Percentiles rank a stretch among this genome's conserved stretches.
phyloP scores from a whole-genome alignment of 2,329 filamentous ascomycete species.

The Phialemoniopsis sp. region DNA sequence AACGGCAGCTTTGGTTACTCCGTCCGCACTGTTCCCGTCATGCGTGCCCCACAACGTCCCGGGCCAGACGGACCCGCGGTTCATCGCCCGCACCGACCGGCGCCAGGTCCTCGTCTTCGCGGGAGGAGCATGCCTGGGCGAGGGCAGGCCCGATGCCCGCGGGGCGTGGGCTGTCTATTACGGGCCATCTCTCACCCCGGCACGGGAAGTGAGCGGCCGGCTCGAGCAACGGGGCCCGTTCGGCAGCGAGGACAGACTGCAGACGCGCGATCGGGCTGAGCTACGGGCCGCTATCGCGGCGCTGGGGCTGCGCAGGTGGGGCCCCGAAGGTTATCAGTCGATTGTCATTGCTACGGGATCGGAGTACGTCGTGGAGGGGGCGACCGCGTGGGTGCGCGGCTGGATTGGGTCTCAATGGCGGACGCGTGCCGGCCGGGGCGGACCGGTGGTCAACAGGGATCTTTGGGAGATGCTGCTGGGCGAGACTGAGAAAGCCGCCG shows the following conservation, averaged over 20 bases:
- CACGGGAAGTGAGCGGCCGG: no score
- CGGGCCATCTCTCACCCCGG: no score
- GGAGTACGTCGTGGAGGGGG: conserved; percentile 40
- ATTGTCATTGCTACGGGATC: conserved; percentile 51
- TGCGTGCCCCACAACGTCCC: no score
- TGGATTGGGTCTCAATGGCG: no score
- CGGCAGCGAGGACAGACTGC: conserved; percentile 18
- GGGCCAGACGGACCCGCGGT: no score
- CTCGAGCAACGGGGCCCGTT: conserved; percentile 30
- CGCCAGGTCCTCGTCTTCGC: conserved; percentile 3
- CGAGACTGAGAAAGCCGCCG: no score
- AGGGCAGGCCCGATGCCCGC: conserved; percentile 13
- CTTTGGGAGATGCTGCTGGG: conserved; percentile 42
- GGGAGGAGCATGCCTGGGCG: conserved; percentile 32
- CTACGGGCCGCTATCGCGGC: conserved; percentile 48
- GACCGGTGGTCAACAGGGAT: conserved; percentile 45
- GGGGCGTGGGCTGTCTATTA: conserved; percentile 20
- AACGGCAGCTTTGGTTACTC: no score
- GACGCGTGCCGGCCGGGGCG: conserved; percentile 15
- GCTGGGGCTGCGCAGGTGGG: conserved; percentile 37
- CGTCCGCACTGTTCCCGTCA: no score
- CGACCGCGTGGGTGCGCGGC: no score
- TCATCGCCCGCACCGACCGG: no score
- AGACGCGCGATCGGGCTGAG: conserved; percentile 48
- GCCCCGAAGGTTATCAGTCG: conserved; percentile 25